Conservation (phyloP, 805 yeast species). For the Kuraishia molischiana region DNA sequence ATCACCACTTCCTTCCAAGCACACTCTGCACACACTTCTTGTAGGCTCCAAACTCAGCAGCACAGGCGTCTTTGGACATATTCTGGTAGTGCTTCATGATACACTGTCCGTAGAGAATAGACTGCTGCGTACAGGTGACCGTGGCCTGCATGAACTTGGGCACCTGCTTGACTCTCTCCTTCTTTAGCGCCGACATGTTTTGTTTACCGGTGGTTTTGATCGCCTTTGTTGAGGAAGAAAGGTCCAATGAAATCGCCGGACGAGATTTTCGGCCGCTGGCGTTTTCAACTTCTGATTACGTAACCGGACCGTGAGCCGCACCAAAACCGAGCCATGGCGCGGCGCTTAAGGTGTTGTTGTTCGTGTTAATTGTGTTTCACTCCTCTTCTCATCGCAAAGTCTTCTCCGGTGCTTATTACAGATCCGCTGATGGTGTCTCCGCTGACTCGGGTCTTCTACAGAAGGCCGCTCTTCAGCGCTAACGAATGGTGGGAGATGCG, state of each 20-base stretch:
- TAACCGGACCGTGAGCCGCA: too few species aligned
- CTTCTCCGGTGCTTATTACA: too few species aligned
- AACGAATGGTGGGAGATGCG: background rate
- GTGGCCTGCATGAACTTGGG: slow-evolving; percentile 19
- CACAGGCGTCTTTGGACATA: slow-evolving; percentile 42
- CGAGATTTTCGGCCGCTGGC: too few species aligned
- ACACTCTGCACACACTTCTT: slow-evolving; percentile 36
- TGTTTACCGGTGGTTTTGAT: too few species aligned
- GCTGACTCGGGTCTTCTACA: background rate
- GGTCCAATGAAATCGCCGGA: too few species aligned
- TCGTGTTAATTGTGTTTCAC: too few species aligned
- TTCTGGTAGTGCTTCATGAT: slow-evolving; percentile 38
- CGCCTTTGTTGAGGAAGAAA: too few species aligned
- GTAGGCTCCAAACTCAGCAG: slow-evolving; percentile 36
- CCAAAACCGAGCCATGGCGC: too few species aligned
- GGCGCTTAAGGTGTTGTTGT: too few species aligned
- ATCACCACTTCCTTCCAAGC: slow-evolving; percentile 20
- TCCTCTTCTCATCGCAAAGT: too few species aligned
- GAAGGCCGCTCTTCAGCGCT: background rate
- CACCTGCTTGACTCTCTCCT: slow-evolving; percentile 1
- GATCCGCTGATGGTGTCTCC: background rate
- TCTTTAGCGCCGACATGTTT: slow-evolving; percentile 1
- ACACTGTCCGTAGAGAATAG: slow-evolving; percentile 43
- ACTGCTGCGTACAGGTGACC: slow-evolving; percentile 16
- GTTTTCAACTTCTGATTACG: too few species aligned